phyloP scores from a whole-genome alignment of 306 rosid species.

The Potentilla sterilis region DNA sequence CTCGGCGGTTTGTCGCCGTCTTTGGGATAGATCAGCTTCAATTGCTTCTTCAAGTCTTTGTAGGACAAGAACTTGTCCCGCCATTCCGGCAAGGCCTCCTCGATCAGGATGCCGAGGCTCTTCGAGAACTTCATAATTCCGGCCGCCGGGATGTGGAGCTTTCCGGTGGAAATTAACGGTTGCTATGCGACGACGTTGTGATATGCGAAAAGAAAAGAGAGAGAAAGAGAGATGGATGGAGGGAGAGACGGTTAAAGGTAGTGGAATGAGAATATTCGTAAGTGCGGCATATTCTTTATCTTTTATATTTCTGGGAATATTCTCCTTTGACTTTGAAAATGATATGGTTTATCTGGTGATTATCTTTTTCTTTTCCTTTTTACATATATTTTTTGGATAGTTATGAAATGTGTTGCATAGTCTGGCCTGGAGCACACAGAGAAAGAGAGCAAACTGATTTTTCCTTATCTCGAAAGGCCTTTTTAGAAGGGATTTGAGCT shows the following conservation, averaged over 20 bases:
- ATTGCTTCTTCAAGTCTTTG: slow-evolving; percentile 72
- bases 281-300: neutral
- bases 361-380: neutral
- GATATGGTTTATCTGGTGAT: neutral
- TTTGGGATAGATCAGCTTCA: slow-evolving; percentile 59
- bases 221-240: neutral
- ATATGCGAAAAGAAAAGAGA: neutral
- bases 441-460: too few species aligned
- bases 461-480: too few species aligned
- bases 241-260: neutral
- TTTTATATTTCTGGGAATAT: neutral
- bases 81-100: slow-evolving; percentile 80
- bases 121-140: slow-evolving; percentile 75
- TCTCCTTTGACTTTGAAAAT: neutral
- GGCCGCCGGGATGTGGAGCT: neutral
- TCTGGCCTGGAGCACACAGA: too few species aligned
- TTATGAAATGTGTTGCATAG: neutral
- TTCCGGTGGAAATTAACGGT: neutral
- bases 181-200: neutral
- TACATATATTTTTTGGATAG: neutral
- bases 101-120: slow-evolving; percentile 65
- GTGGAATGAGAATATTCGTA: slow-evolving; percentile 28
- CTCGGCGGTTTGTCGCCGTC: slow-evolving; percentile 25
- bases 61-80: slow-evolving; percentile 75
- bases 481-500: too few species aligned